Conservation (phyloP, 768 basidiomycete species). For the Termitomyces sp. region DNA sequence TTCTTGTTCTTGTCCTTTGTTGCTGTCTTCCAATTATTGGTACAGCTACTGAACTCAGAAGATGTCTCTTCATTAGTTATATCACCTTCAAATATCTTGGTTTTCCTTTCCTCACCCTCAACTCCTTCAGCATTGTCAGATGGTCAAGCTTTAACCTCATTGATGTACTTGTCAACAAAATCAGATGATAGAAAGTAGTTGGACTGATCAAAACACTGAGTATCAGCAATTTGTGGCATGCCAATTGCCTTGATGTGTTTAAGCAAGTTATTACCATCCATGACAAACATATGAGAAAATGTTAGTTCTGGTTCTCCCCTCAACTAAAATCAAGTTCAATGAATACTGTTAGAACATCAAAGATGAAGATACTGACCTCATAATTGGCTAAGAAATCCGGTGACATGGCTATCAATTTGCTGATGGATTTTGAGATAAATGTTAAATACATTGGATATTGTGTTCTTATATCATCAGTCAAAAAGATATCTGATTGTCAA, state of each 20-base stretch:
- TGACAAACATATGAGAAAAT: constrained; percentile 19
- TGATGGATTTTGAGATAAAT: constrained; percentile 24
- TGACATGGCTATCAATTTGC: constrained; percentile 11
- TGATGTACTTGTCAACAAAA: constrained; percentile 24
- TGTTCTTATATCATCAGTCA: constrained; percentile 12
- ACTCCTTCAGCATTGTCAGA: too few relatives aligned
- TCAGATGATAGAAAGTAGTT: constrained; percentile 21
- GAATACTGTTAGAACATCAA: constrained; percentile 25
- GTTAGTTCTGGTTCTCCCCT: constrained; percentile 24
- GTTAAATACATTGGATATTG: constrained; percentile 30
- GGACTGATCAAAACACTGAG: constrained; percentile 9
- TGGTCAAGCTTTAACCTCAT: constrained; percentile 14
- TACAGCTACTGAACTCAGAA: constrained; percentile 10
- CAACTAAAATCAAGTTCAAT: constrained; percentile 17
- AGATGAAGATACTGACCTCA: constrained; percentile 26
- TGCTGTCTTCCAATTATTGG: constrained; percentile 28
- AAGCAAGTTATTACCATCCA: constrained; percentile 31
- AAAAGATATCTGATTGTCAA: constrained; percentile 14
- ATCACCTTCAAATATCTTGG: constrained; percentile 2
- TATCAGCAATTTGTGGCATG: constrained; percentile 15
- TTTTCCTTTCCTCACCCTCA: too few relatives aligned
- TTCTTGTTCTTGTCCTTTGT: constrained; percentile 16
- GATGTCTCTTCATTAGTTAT: not conserved
- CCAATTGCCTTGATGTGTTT: constrained; percentile 20
- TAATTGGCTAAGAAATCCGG: constrained; percentile 26